Evolutionary conservation across 2,329 filamentous ascomycete species (phyloP).

Genomic region (Pseudocercospora cruenta): DNA sequence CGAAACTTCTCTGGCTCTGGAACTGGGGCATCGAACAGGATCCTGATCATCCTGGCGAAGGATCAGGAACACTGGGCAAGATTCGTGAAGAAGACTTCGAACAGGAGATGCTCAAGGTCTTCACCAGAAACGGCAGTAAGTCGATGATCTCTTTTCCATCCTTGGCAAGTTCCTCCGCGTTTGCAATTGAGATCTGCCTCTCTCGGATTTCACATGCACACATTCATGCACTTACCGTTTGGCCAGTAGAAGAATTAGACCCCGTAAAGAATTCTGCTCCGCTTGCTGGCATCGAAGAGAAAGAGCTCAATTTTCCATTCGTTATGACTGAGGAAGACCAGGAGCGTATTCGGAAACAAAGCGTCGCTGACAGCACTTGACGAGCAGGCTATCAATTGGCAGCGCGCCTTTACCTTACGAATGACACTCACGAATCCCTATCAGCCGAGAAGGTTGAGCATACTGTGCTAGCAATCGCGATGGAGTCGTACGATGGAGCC

Average conservation of each 20-base stretch:
- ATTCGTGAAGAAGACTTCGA: constrained; percentile 67
- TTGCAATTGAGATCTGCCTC: not conserved
- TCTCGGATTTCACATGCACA: not conserved
- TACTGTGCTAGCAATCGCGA: constrained; percentile 64
- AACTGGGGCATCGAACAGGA: constrained; percentile 65
- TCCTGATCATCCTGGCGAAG: constrained; percentile 40
- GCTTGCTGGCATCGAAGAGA: constrained; percentile 23
- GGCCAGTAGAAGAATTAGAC: constrained; percentile 32
- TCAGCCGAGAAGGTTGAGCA: constrained; percentile 60
- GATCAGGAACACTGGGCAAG: constrained; percentile 59
- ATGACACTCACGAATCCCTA: constrained; percentile 53
- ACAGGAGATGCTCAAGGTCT: constrained; percentile 69
- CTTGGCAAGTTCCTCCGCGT: not conserved
- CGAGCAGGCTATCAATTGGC: constrained; percentile 64
- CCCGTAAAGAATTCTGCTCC: constrained; percentile 28
- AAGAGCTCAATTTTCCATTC: constrained; percentile 30
- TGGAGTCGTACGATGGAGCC: constrained; percentile 77
- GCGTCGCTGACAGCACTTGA: constrained; percentile 27
- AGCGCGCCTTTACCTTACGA: constrained; percentile 59
- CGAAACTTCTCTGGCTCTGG: constrained; percentile 72
- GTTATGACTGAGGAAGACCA: constrained; percentile 21
- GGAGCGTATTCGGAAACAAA: constrained; percentile 1
- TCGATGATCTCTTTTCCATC: constrained; percentile 15
- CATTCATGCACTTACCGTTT: constrained; percentile 23
- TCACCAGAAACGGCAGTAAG: constrained; percentile 54